phyloP scores from a whole-genome alignment of 331 rosid genomes.

The Phaseolus coccineus region DNA sequence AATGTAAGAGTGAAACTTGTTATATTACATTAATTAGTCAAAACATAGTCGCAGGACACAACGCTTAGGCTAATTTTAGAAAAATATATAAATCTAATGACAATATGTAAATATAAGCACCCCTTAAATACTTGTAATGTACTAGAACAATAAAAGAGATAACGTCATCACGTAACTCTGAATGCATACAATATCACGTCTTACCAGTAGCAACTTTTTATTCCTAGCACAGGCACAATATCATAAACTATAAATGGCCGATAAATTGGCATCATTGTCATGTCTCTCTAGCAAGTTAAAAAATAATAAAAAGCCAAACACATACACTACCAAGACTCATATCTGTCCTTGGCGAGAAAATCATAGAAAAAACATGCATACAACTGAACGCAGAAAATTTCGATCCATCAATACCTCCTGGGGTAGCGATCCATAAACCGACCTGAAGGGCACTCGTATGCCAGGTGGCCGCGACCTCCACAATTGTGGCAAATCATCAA shows the following conservation, averaged over 20 bases:
- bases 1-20: not conserved
- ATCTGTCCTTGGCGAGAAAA: conserved; percentile 16
- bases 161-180: conserved; percentile 15
- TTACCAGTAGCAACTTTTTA: conserved; percentile 41
- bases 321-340: conserved; percentile 22
- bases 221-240: conserved; percentile 46
- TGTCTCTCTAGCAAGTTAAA: conserved; percentile 31
- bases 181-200: conserved; percentile 28
- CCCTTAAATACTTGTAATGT: not conserved
- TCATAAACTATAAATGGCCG: conserved; percentile 34
- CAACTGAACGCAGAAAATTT: not conserved
- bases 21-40: not conserved
- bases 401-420: conserved; percentile 76
- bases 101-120: not conserved
- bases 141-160: not conserved
- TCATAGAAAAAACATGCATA: conserved; percentile 18
- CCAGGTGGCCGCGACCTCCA: conserved; percentile 95
- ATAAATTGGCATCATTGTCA: conserved; percentile 37
- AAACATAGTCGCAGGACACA: not conserved
- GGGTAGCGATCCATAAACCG: conserved; percentile 88
- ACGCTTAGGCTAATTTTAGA: not conserved
- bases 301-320: conserved; percentile 37
- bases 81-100: not conserved
- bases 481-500: conserved; percentile 96
- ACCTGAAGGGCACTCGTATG: conserved; percentile 98